Percentiles rank a stretch among this genome's conserved stretches.
phyloP scores from a whole-genome alignment of 805 yeast genomes.

The Starmerella riodocensis region DNA sequence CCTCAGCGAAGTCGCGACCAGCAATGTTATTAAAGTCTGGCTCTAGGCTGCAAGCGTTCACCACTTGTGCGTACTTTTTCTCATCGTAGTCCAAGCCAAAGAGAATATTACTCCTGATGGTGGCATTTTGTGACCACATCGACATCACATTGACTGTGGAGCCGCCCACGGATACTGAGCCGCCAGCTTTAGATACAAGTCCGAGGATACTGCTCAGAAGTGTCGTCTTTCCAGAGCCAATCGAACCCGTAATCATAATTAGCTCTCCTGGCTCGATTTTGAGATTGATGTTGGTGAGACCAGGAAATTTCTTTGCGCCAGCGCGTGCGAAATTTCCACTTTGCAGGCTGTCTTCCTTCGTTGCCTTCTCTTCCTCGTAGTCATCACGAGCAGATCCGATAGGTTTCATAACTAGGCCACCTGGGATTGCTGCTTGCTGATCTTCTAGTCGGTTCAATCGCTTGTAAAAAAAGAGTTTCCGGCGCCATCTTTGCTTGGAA shows the following conservation, averaged over 20 bases:
- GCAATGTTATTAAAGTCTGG: slow-evolving; percentile 54
- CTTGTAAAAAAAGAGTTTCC: slow-evolving; percentile 10
- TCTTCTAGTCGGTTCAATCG: slow-evolving; percentile 8
- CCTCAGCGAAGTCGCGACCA: slow-evolving; percentile 58
- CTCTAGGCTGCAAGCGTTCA: slow-evolving; percentile 52
- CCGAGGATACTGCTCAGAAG: slow-evolving; percentile 61
- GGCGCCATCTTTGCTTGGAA: slow-evolving; percentile 14
- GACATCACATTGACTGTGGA: slow-evolving; percentile 42
- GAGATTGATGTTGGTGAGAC: slow-evolving; percentile 41
- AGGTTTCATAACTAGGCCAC: slow-evolving; percentile 4
- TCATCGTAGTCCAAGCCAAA: slow-evolving; percentile 50
- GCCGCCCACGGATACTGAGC: slow-evolving; percentile 43
- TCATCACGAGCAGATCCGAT: slow-evolving; percentile 5
- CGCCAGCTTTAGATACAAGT: slow-evolving; percentile 44
- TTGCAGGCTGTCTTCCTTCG: slow-evolving; percentile 9
- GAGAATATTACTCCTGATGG: slow-evolving; percentile 57
- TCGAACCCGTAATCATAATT: slow-evolving; percentile 61
- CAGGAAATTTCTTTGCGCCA: slow-evolving; percentile 27
- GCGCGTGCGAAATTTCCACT: slow-evolving; percentile 16
- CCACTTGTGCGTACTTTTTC: slow-evolving; percentile 38
- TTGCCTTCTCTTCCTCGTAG: slow-evolving; percentile 12
- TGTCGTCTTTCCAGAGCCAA: slow-evolving; percentile 75
- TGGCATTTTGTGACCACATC: slow-evolving; percentile 77
- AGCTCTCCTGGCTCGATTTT: slow-evolving; percentile 52
- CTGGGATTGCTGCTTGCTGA: slow-evolving; percentile 1